Conservation (phyloP, 1,284 basidiomycete genomes). For the Cryptococcus deneoformans region DNA sequence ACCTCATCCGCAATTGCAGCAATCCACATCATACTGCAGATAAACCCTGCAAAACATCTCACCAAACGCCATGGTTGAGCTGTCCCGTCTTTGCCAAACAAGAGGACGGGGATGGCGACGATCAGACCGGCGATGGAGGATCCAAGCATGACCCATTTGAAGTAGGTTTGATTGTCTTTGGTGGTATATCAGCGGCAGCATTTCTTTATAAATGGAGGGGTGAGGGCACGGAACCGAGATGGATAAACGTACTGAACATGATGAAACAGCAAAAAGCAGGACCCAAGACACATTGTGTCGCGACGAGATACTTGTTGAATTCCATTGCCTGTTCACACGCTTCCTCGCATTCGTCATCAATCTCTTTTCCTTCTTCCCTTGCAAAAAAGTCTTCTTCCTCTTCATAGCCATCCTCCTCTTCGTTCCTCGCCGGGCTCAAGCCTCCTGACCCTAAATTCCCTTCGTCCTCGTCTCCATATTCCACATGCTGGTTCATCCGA, state of each 20-base stretch:
- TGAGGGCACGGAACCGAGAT: background rate
- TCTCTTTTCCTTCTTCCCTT: conserved; percentile 55
- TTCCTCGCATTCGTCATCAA: conserved; percentile 20
- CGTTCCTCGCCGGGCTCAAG: conserved; percentile 1
- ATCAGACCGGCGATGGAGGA: conserved; percentile 58
- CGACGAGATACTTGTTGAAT: conserved; percentile 79
- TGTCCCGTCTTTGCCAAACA: conserved; percentile 62
- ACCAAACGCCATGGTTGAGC: conserved; percentile 62
- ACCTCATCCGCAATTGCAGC: conserved; percentile 94
- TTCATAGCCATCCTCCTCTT: conserved; percentile 49
- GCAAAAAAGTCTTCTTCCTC: conserved; percentile 46
- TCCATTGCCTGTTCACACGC: conserved; percentile 42
- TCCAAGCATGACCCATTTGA: conserved; percentile 59
- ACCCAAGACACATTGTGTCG: conserved; percentile 72
- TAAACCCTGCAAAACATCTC: conserved; percentile 85
- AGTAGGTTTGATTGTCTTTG: conserved; percentile 52
- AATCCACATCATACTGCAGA: conserved; percentile 88
- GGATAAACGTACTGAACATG: conserved; percentile 61
- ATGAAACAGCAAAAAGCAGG: conserved; percentile 73
- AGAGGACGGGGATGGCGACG: conserved; percentile 58
- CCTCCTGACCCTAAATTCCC: background rate
- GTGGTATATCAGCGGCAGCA: background rate
- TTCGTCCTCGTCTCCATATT: background rate
- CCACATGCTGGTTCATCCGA: conserved; percentile 8
- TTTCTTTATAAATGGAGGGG: background rate